Percentiles rank a stretch among this genome's conserved stretches.
These are phyloP conservation scores for Didymella keratinophila DNA, from an alignment of 2,329 filamentous ascomycete species.

Conservation along the genomic window DNA sequence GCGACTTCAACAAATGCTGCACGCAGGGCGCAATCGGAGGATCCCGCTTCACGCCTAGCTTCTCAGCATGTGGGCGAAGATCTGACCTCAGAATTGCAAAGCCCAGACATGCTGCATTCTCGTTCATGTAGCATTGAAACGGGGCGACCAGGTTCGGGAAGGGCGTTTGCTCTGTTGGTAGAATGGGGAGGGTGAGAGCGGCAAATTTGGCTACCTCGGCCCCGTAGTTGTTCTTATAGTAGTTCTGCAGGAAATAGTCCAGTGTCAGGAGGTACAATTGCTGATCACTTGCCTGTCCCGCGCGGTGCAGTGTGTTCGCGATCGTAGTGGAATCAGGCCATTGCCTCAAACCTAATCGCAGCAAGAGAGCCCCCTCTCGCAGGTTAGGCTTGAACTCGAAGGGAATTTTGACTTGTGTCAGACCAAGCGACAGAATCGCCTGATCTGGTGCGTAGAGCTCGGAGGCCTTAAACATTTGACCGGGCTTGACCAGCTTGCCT, in stretches of 20 bases:
- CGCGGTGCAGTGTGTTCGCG: conserved; percentile 76
- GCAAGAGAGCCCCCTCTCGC: conserved; percentile 76
- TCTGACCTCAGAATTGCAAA: conserved; percentile 80
- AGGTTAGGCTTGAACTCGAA: conserved; percentile 69
- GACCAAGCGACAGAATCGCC: conserved; percentile 41
- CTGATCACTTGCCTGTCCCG: conserved; percentile 59
- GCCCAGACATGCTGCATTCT: conserved; percentile 76
- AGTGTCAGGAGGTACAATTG: conserved; percentile 72
- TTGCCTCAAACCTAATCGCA: conserved; percentile 73
- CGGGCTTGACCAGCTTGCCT: conserved; percentile 36
- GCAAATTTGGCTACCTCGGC: conserved; percentile 63
- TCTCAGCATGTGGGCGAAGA: conserved; percentile 79
- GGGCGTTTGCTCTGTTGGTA: conserved; percentile 75
- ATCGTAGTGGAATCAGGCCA: conserved; percentile 77
- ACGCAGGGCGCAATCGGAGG: conserved; percentile 82
- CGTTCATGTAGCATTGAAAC: conserved; percentile 82
- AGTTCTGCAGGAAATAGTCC: conserved; percentile 82
- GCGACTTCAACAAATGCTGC: conserved; percentile 72
- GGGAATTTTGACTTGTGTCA: conserved; percentile 69
- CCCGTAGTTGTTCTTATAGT: conserved; percentile 78
- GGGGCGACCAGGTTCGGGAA: conserved; percentile 72
- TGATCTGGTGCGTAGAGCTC: conserved; percentile 49
- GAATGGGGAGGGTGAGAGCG: conserved; percentile 54
- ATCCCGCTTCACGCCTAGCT: conserved; percentile 85
- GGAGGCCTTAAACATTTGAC: conserved; percentile 47